A percentile compares a stretch with the other conserved stretches of the same genome.
phyloP scores from a whole-genome alignment of 2,329 filamentous ascomycete species.

The Neobulgaria alba region DNA sequence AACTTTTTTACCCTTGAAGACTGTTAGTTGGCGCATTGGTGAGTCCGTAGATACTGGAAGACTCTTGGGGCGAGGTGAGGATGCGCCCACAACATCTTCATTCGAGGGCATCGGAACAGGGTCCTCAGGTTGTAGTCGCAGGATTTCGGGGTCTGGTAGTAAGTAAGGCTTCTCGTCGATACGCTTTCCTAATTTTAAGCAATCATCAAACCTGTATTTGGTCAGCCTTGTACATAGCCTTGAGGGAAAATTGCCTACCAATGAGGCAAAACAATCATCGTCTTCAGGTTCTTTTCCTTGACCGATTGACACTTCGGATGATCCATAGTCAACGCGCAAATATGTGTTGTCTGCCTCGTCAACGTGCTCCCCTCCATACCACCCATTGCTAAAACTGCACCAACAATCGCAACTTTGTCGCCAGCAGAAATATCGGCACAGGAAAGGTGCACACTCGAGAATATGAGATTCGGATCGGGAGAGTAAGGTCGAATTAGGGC shows the following conservation, averaged over 20 bases:
- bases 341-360: slow-evolving; percentile 71
- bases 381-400: slow-evolving; percentile 81
- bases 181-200: slow-evolving; percentile 81
- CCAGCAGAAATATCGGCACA: slow-evolving; percentile 77
- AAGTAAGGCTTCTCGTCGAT: slow-evolving; percentile 84
- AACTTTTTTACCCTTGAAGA: slow-evolving; percentile 71
- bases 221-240: not conserved
- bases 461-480: slow-evolving; percentile 84
- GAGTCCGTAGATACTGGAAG: slow-evolving; percentile 36
- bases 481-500: slow-evolving; percentile 77
- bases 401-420: slow-evolving; percentile 87
- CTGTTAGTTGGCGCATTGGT: slow-evolving; percentile 48
- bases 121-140: slow-evolving; percentile 50
- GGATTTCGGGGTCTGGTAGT: slow-evolving; percentile 76
- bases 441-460: slow-evolving; percentile 74
- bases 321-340: slow-evolving; percentile 73
- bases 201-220: slow-evolving; percentile 77
- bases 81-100: slow-evolving; percentile 59
- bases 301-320: slow-evolving; percentile 62
- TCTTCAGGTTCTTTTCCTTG: slow-evolving; percentile 54
- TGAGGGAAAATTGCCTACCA: slow-evolving; percentile 46
- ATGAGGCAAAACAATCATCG: slow-evolving; percentile 84
- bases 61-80: slow-evolving; percentile 38
- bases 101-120: slow-evolving; percentile 48
- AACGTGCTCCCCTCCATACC: slow-evolving; percentile 69